Conservation (phyloP, 73 alveolate species). For the Paramecium pentaurelia region DNA sequence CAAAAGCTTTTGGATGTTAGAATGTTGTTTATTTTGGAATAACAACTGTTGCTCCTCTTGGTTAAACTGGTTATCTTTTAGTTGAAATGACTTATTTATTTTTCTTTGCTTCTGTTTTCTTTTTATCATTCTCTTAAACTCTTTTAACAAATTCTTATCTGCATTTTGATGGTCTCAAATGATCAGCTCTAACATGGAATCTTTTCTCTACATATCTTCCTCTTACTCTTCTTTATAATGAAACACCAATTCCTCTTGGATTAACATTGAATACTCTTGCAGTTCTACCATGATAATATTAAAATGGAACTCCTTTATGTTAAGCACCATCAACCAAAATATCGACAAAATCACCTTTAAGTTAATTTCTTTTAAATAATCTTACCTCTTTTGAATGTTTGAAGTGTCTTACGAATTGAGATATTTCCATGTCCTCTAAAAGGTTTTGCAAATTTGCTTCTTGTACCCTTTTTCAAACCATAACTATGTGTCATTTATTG, state of each 20-base stretch:
- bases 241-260: slow-evolving; percentile 83
- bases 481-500: slow-evolving; percentile 86
- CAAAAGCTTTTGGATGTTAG: slow-evolving; percentile 62
- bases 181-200: slow-evolving; percentile 91
- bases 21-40: slow-evolving; percentile 15
- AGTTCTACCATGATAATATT: slow-evolving; percentile 90
- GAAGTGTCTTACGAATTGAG: slow-evolving; percentile 76
- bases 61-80: slow-evolving; percentile 59
- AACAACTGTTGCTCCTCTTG: slow-evolving; percentile 48
- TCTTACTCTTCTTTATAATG: slow-evolving; percentile 82
- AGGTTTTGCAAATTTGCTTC: slow-evolving; percentile 88
- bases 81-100: slow-evolving; percentile 49
- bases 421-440: slow-evolving; percentile 83
- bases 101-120: slow-evolving; percentile 70
- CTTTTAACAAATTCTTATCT: slow-evolving; percentile 96
- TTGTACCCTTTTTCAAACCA: slow-evolving; percentile 93
- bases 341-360: slow-evolving; percentile 89
- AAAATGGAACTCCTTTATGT: slow-evolving; percentile 92
- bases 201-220: slow-evolving; percentile 86
- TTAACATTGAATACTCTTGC: slow-evolving; percentile 90
- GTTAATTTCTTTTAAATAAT: slow-evolving; percentile 37
- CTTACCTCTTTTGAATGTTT: slow-evolving; percentile 82
- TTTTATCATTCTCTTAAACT: slow-evolving; percentile 84
- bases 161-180: slow-evolving; percentile 90
- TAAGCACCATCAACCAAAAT: slow-evolving; percentile 88